Conservation (phyloP, 805 yeast species). For the Wickerhamomyces queroliae region DNA sequence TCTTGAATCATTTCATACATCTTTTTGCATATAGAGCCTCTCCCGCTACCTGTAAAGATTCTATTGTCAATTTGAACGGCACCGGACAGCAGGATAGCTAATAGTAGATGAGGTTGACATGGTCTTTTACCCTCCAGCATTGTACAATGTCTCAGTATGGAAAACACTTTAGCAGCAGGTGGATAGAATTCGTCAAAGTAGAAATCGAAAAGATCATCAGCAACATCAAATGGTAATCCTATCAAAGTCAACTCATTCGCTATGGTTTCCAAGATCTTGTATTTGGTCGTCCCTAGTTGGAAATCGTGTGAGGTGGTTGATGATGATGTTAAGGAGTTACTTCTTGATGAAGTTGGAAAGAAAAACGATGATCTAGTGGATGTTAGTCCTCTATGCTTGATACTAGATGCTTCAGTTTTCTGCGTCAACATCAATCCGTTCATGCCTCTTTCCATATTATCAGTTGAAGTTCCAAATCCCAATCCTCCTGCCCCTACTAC, state of each 20-base stretch:
- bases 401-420: background rate
- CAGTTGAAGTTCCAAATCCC: too few relatives aligned
- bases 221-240: slow-evolving; percentile 14
- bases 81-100: slow-evolving; percentile 13
- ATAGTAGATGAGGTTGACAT: slow-evolving; percentile 12
- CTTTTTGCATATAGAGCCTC: slow-evolving; percentile 13
- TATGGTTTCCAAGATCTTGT: slow-evolving; percentile 7
- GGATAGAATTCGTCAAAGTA: slow-evolving; percentile 12
- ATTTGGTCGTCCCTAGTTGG: slow-evolving; percentile 7
- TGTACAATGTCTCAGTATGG: slow-evolving; percentile 15
- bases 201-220: slow-evolving; percentile 17
- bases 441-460: too few relatives aligned
- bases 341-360: background rate
- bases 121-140: slow-evolving; percentile 13
- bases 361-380: background rate
- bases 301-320: background rate
- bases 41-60: slow-evolving; percentile 17
- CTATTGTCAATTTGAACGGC: slow-evolving; percentile 17
- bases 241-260: slow-evolving; percentile 7
- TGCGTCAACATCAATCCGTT: background rate
- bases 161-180: slow-evolving; percentile 18
- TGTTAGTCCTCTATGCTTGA: background rate
- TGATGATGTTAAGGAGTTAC: background rate
- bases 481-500: too few relatives aligned
- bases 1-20: slow-evolving; percentile 16